Conservation (phyloP, 1,284 basidiomycete species). For the Cystobasidium pallidum region DNA sequence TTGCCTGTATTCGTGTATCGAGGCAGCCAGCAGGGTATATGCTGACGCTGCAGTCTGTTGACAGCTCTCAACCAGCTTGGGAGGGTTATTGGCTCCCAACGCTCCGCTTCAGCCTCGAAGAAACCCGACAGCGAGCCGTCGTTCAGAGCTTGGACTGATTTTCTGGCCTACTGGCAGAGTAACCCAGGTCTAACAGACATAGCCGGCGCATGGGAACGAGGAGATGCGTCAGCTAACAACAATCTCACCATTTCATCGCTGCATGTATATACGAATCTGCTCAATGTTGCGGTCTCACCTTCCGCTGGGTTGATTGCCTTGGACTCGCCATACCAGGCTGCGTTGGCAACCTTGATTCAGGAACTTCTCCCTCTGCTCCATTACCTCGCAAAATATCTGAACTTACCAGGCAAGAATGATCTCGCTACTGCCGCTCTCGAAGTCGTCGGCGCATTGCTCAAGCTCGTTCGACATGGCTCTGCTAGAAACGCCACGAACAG, state of each 20-base stretch:
- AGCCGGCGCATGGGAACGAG: conserved; percentile 30
- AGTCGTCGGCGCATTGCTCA: conserved; percentile 33
- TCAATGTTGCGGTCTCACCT: conserved; percentile 28
- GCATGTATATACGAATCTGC: conserved; percentile 26
- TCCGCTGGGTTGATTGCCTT: conserved; percentile 33
- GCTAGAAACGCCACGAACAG: conserved; percentile 36
- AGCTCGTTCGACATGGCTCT: conserved; percentile 30
- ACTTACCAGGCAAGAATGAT: conserved; percentile 39
- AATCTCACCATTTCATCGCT: conserved; percentile 24
- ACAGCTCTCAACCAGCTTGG: conserved; percentile 27
- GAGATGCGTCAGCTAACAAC: conserved; percentile 30
- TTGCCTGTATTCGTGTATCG: background rate
- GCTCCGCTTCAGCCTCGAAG: conserved; percentile 29
- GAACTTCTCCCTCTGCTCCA: conserved; percentile 21
- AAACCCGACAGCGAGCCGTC: conserved; percentile 30
- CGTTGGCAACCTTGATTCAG: conserved; percentile 24
- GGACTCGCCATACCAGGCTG: conserved; percentile 26
- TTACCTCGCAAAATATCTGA: conserved; percentile 29
- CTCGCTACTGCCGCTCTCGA: conserved; percentile 39
- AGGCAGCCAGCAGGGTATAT: background rate
- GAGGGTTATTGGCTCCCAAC: conserved; percentile 17
- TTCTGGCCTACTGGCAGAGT: conserved; percentile 28
- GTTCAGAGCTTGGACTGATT: conserved; percentile 33
- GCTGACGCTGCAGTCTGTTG: background rate
- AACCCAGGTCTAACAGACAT: conserved; percentile 37